These are phyloP conservation scores for Jamesozyma rosinii DNA, from an alignment of 805 yeast species.

Conservation along the genomic window DNA sequence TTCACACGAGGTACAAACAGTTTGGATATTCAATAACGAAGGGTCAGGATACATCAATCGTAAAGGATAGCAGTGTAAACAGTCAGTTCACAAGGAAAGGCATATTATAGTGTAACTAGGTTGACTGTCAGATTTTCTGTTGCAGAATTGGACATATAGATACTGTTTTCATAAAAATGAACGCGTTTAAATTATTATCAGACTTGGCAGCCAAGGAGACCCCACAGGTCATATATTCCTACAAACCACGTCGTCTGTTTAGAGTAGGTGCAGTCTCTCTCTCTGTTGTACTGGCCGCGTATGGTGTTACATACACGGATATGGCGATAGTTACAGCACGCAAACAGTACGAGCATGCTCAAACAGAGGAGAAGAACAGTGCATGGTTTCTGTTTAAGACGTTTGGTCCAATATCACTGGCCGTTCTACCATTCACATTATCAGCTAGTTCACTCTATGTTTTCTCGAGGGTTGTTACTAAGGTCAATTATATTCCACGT, in stretches of 20 bases:
- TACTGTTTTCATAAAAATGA: background rate
- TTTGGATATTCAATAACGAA: too few relatives aligned
- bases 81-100: too few relatives aligned
- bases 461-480: slow-evolving; percentile 24
- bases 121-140: too few relatives aligned
- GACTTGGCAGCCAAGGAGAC: slow-evolving; percentile 4
- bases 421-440: slow-evolving; percentile 22
- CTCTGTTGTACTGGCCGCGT: slow-evolving; percentile 20
- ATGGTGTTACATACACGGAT: slow-evolving; percentile 24
- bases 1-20: too few relatives aligned
- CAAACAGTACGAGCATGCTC: slow-evolving; percentile 5
- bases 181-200: slow-evolving; percentile 3
- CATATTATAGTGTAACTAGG: too few relatives aligned
- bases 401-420: slow-evolving; percentile 19
- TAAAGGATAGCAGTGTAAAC: too few relatives aligned
- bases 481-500: slow-evolving; percentile 20
- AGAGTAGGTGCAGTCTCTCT: slow-evolving; percentile 9
- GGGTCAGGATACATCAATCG: too few relatives aligned
- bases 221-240: slow-evolving; percentile 7
- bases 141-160: too few relatives aligned
- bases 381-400: slow-evolving; percentile 14
- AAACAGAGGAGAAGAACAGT: slow-evolving; percentile 9
- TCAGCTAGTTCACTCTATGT: slow-evolving; percentile 17
- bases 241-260: slow-evolving; percentile 5
- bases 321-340: slow-evolving; percentile 22